Evolutionary conservation across 2,329 filamentous ascomycete species (phyloP).

Genomic region (Venturia asperata): DNA sequence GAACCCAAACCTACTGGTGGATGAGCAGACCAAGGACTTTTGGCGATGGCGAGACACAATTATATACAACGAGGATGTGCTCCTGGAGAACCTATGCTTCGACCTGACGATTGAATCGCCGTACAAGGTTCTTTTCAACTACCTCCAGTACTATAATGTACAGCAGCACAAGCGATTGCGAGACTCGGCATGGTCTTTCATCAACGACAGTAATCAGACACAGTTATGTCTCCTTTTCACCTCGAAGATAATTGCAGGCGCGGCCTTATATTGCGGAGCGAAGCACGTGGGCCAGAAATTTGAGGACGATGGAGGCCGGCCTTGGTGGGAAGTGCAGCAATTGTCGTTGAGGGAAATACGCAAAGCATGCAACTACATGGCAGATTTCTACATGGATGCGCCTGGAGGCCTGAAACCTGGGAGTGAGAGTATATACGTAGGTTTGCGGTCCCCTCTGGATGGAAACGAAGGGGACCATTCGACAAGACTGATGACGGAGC

Average conservation of each 20-base stretch:
- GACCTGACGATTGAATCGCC: constrained; percentile 87
- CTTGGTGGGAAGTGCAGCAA: constrained; percentile 81
- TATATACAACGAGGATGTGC: constrained; percentile 81
- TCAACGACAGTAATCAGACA: constrained; percentile 84
- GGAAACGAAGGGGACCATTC: constrained; percentile 28
- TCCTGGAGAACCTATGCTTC: constrained; percentile 88
- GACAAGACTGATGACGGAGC: constrained; percentile 28
- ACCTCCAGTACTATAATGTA: constrained; percentile 64
- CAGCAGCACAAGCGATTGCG: constrained; percentile 75
- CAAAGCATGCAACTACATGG: constrained; percentile 69
- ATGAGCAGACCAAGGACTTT: constrained; percentile 96
- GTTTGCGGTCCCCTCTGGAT: constrained; percentile 35
- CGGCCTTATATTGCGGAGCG: constrained; percentile 79
- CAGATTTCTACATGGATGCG: constrained; percentile 43
- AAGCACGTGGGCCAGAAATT: constrained; percentile 67
- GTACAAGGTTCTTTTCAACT: constrained; percentile 75
- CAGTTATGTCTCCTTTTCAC: constrained; percentile 74
- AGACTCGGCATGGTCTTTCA: constrained; percentile 86
- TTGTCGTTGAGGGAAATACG: constrained; percentile 64
- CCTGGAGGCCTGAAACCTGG: constrained; percentile 28
- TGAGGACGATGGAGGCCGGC: constrained; percentile 63
- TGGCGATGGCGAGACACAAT: constrained; percentile 98
- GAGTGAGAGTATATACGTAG: constrained; percentile 41
- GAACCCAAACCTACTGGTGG: constrained; percentile 79
- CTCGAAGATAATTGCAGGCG: constrained; percentile 73